Base-by-base conservation (phyloP, 176 grass and related monocot genomes). In the Juncus inflexus region DNA sequence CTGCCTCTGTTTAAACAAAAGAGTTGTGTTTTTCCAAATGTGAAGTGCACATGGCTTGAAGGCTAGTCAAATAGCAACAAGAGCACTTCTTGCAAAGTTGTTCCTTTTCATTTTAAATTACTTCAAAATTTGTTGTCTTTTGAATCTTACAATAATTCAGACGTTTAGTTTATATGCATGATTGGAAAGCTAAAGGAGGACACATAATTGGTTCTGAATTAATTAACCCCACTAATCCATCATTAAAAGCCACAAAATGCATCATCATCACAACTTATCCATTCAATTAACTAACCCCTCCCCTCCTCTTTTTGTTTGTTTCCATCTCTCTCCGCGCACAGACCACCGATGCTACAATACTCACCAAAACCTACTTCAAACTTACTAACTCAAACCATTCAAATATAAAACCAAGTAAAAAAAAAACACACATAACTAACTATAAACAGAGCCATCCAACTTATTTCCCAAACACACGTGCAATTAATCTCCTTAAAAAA, bases 51-150 rank as follows among this genome's bases (percentile, higher is more conserved):
- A 76, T 47, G 61, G 37, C 11, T 37, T 7, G 15, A 3, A 61
- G 47, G 50, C 15, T 75, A 65, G 73, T 75, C 61, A 76, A 76
- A 65, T 65, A 12, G 60, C 73, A 76, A 56, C 6, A 76, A 41
- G 73, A 62, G 61, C n/a, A 3, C 73, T 76, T 64, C 13, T 40
- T 52, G 52, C 50, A 65, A 43, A 71, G 37, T 60, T 71, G 58
- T 6, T 35, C 12, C 60, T 40, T 62, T 64, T 2, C 39, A 60
- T 10, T 60, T 60, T 60, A 65, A 57, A 2, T 0, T 19, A 6
- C 58, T 71, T 59, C 35, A 6, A 11, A 59, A 5, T 11, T 36
- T 42, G 41, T 36, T 42, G 41, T 58, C 39, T 40, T 28, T 70
- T 47, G 6, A 47, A 47, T 47, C 4, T 47, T 47, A 47, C 4